Percentiles rank a stretch among this genome's conserved stretches.
Evolutionary conservation across 2,329 filamentous ascomycete species (phyloP).

Genomic region (Penicillium sp.): DNA sequence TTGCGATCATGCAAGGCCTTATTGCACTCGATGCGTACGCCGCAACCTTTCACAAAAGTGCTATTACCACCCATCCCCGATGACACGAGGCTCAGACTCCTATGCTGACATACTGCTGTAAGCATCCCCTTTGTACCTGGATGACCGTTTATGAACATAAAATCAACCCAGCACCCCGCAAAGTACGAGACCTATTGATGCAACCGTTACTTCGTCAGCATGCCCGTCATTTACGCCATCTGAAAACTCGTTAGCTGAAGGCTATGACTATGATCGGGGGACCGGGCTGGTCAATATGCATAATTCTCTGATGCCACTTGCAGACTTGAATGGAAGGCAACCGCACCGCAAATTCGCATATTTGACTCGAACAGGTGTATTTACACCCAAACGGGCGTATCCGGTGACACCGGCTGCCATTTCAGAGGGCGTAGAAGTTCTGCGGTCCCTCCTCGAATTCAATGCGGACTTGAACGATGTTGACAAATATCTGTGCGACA

Average conservation of each 20-base stretch:
- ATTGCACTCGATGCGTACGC: slow-evolving; percentile 22
- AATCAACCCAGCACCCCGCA: too few relatives aligned
- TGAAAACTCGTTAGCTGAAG: too few relatives aligned
- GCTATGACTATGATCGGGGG: not conserved
- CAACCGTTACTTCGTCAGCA: too few relatives aligned
- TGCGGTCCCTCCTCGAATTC: not conserved
- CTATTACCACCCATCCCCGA: slow-evolving; percentile 12
- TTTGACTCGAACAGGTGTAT: not conserved
- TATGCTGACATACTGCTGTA: too few relatives aligned
- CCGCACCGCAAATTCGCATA: not conserved
- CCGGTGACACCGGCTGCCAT: not conserved
- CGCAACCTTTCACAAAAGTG: slow-evolving; percentile 17
- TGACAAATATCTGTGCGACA: not conserved
- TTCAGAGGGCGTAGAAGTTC: not conserved
- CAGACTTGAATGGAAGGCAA: not conserved
- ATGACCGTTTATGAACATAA: too few relatives aligned
- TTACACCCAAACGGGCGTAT: not conserved
- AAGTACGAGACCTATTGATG: too few relatives aligned
- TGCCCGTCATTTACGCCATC: too few relatives aligned
- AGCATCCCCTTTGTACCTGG: too few relatives aligned
- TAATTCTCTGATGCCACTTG: not conserved
- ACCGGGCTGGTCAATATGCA: not conserved
- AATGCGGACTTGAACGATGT: not conserved
- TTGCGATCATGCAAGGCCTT: slow-evolving; percentile 23
- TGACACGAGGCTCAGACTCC: not conserved